These are phyloP conservation scores for Scheffersomyces coipomensis DNA, from an alignment of 805 yeast species.

Conservation along the genomic window DNA sequence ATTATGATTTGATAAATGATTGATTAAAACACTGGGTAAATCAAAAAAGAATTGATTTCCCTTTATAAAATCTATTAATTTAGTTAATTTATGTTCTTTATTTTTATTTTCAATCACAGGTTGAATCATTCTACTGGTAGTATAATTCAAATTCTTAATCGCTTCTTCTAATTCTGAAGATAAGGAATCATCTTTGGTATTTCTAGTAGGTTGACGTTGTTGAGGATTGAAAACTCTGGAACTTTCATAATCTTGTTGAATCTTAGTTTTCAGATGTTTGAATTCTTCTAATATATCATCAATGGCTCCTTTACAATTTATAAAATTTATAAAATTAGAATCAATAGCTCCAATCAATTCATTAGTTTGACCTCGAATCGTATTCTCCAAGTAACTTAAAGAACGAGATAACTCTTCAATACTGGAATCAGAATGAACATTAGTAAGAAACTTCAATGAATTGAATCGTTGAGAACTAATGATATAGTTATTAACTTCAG, in stretches of 20 bases:
- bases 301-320: constrained; percentile 37
- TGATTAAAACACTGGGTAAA: constrained; percentile 30
- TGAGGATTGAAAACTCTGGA: constrained; percentile 38
- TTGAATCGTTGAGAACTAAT: constrained; percentile 36
- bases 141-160: constrained; percentile 34
- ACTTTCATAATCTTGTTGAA: constrained; percentile 34
- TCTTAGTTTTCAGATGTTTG: constrained; percentile 29
- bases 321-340: constrained; percentile 32
- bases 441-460: constrained; percentile 33
- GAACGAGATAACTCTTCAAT: constrained; percentile 30
- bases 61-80: constrained; percentile 34
- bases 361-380: constrained; percentile 32
- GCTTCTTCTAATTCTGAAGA: constrained; percentile 36
- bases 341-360: constrained; percentile 37
- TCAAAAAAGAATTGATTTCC: constrained; percentile 33
- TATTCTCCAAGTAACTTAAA: constrained; percentile 29
- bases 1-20: constrained; percentile 24
- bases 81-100: constrained; percentile 30
- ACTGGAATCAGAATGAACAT: constrained; percentile 35
- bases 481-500: constrained; percentile 26
- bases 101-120: constrained; percentile 39
- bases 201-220: constrained; percentile 12
- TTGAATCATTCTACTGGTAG: constrained; percentile 37
- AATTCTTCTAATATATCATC: constrained; percentile 36
- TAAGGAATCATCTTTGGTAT: constrained; percentile 21